Base-by-base conservation (phyloP, 139 green algal genomes). In the Haematococcus lacustris region DNA sequence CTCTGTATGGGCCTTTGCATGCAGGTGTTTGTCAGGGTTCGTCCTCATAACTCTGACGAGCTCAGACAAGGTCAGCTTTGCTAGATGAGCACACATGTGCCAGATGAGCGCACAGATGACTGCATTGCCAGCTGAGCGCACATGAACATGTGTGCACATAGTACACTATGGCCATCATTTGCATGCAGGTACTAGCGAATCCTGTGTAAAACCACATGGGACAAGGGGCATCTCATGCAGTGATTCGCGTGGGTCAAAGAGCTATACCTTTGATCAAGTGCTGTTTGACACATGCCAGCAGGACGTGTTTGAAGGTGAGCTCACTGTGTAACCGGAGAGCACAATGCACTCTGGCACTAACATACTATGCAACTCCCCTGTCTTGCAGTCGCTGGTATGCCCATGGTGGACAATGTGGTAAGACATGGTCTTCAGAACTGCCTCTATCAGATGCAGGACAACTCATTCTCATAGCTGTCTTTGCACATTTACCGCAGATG, bases 371-470 rank as follows among this genome's bases (percentile, higher is more conserved):
- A 28, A 7, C 66, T 40, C n/a, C 7, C 1, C 38, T 47, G n/a
- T 60, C 5, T 37, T 77, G 78, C 82, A 90, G 87, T 84, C n/a
- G 84, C 78, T 17, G 90, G 89, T 28, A 57, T 77, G 25, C 78
- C 84, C 21, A 83, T 87, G 51, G 88, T 95, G 37, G 80, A 92
- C 60, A 88, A 93, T 79, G 88, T n/a, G n/a, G n/a, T n/a, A n/a
- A n/a, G n/a, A n/a, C n/a, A n/a, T n/a, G n/a, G n/a, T n/a, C n/a
- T n/a, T n/a, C n/a, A n/a, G n/a, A n/a, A n/a, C n/a, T n/a, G n/a
- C n/a, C n/a, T n/a, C n/a, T n/a, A n/a, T n/a, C n/a, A n/a, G n/a
- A n/a, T n/a, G n/a, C n/a, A n/a, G n/a, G n/a, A n/a, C n/a, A n/a
- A n/a, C n/a, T n/a, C n/a, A n/a, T n/a, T n/a, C n/a, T n/a, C n/a